These are phyloP conservation scores for Botrytis aclada DNA, from an alignment of 2,329 filamentous ascomycete genomes.

Conservation along the genomic window DNA sequence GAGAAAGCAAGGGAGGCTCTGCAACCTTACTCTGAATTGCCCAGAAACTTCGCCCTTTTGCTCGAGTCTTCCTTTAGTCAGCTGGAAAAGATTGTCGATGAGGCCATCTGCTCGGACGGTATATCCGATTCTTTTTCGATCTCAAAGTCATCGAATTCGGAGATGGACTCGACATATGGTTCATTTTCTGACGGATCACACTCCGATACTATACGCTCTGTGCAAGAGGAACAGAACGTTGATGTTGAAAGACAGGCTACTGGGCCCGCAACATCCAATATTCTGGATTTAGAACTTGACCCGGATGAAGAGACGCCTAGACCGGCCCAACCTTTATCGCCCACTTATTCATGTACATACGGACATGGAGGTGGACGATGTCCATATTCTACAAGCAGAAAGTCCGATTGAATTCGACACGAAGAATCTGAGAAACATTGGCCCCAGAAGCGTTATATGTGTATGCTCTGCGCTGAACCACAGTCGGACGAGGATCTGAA, in stretches of 20 bases:
- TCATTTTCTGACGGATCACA: background rate
- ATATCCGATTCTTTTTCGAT: background rate
- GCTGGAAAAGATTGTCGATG: background rate
- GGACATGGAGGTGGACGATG: background rate
- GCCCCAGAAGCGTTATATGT: background rate
- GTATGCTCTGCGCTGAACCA: background rate
- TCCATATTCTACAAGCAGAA: background rate
- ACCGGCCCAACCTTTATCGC: too few relatives aligned
- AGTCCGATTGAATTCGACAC: background rate
- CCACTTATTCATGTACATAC: background rate
- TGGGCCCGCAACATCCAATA: too few relatives aligned
- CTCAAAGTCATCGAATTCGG: background rate
- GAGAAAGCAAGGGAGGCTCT: background rate
- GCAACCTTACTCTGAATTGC: background rate
- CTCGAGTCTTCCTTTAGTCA: background rate
- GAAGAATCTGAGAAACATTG: background rate
- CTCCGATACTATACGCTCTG: background rate
- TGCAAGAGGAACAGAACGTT: background rate
- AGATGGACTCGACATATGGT: background rate
- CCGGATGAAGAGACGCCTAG: background rate
- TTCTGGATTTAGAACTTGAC: background rate
- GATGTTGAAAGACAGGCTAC: background rate
- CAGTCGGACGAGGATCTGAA: background rate
- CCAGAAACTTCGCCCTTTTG: background rate
- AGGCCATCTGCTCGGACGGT: background rate